These are phyloP conservation scores for Magnolia kwangsiensis DNA, from an alignment of 164 flowering plant species.

Conservation along the genomic window DNA sequence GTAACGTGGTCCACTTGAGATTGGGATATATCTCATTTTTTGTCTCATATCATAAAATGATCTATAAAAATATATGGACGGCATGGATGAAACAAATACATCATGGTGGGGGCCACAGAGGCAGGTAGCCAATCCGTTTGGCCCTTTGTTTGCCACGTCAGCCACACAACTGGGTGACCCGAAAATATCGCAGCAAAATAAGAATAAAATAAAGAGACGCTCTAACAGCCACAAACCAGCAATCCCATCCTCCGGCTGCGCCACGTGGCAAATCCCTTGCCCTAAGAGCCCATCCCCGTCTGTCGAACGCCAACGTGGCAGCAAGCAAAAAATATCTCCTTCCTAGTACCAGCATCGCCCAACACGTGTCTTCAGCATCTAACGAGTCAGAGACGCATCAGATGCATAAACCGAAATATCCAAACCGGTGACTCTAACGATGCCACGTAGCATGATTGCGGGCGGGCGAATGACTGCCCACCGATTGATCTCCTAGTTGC, in stretches of 20 bases:
- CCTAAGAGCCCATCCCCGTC: background rate
- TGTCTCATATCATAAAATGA: no score
- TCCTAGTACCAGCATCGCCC: background rate
- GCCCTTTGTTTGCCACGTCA: background rate
- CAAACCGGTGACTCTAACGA: background rate
- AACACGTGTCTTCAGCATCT: background rate
- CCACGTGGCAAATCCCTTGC: background rate
- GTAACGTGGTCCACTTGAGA: no score
- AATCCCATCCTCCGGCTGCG: background rate
- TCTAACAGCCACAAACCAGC: background rate
- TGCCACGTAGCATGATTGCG: background rate
- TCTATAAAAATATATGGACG: no score
- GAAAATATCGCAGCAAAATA: background rate
- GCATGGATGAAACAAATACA: no score
- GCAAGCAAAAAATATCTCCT: background rate
- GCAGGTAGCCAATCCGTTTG: no score
- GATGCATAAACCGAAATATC: background rate
- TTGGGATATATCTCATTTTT: no score
- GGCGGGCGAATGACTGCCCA: background rate
- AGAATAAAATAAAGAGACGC: background rate
- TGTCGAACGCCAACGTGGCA: background rate
- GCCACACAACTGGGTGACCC: background rate
- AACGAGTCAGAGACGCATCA: background rate
- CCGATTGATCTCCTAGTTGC: background rate
- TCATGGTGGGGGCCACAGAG: no score